Base-by-base conservation (phyloP, 352 stramenopile genomes). In the Globisporangium acanthophoron region DNA sequence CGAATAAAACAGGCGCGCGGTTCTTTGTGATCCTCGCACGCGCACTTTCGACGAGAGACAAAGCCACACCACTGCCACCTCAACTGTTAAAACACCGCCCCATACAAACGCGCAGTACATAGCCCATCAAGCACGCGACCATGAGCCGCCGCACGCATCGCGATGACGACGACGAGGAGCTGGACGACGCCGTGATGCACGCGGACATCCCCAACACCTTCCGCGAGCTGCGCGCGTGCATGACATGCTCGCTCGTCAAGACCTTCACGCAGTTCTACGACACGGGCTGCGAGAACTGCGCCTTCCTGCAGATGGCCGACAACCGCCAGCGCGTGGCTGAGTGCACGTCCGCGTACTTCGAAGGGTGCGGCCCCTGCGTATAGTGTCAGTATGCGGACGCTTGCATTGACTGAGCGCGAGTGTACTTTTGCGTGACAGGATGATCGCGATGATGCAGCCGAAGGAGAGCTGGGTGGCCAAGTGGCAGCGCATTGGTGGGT, bases 261-360 rank as follows among this genome's bases (percentile, higher is more conserved):
- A 92, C 83, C 12, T 95, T 93, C 68, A 92, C 83, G 65, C 85
- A 95, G 70, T 95, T 95, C 68, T 95, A 95, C 71, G 85, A 95
- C 70, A 91, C 79, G 58, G 85, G 85, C 60, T 95, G 85, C 67
- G 85, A 95, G 66, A 95, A 95, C 73, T 95, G 85, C 66, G 71
- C 78, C 50, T 92, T 95, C 60, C 70, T 95, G 43, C 84, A 95
- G 60, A 95, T 95, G 85, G 83, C 85, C 52, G 85, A 95, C 79
- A 95, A 95, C 74, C 83, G 84, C 54, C 76, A 89, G 70, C 85
- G 85, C 47, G 85, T 95, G 58, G 82, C 85, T 40, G 85, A 95
- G 65, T 95, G 85, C 80, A 95, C 85, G 24, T 92, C 83, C 27
- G 83, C 85, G 63, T 90, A 95, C 70, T 95, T 90, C 54, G 85